Conservation (phyloP, 495 filamentous ascomycete genomes). For the Opeltia flavorubescens region DNA sequence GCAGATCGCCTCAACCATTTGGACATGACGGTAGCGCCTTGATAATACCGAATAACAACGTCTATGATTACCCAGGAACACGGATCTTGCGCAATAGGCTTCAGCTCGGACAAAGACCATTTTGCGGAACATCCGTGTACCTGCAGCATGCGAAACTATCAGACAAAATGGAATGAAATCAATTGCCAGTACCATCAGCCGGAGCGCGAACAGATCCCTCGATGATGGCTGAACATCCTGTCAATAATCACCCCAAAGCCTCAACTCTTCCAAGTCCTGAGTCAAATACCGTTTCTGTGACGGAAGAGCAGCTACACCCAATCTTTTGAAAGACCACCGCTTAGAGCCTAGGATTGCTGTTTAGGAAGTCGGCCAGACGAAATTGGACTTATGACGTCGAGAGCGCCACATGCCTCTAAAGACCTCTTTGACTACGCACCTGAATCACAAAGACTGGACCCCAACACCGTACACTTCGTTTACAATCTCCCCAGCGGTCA, state of each 20-base stretch:
- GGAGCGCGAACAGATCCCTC: not conserved
- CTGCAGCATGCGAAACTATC: not conserved
- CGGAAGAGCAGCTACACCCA: not conserved
- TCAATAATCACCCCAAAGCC: not conserved
- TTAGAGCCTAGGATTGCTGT: conserved; percentile 7
- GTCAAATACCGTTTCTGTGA: not conserved
- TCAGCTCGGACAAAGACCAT: not conserved
- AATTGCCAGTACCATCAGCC: not conserved
- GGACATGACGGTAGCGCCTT: not conserved
- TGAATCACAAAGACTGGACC: conserved; percentile 8
- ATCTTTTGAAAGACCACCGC: conserved; percentile 8
- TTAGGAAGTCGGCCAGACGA: conserved; percentile 9
- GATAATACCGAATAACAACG: not conserved
- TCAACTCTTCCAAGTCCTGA: not conserved
- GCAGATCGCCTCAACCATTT: not conserved
- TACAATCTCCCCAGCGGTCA: conserved; percentile 5
- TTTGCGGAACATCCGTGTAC: not conserved
- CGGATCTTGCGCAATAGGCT: not conserved
- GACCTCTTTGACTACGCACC: conserved; percentile 9
- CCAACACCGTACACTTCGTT: conserved; percentile 13
- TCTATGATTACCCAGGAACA: not conserved
- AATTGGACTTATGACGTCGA: conserved; percentile 7
- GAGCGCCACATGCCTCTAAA: conserved; percentile 8
- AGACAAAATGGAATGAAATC: not conserved
- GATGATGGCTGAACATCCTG: not conserved